A percentile compares a stretch with the other conserved stretches of the same genome.
Conservation (phyloP, 1,284 basidiomycete genomes). For the Lentinula novae-zelandiae region DNA sequence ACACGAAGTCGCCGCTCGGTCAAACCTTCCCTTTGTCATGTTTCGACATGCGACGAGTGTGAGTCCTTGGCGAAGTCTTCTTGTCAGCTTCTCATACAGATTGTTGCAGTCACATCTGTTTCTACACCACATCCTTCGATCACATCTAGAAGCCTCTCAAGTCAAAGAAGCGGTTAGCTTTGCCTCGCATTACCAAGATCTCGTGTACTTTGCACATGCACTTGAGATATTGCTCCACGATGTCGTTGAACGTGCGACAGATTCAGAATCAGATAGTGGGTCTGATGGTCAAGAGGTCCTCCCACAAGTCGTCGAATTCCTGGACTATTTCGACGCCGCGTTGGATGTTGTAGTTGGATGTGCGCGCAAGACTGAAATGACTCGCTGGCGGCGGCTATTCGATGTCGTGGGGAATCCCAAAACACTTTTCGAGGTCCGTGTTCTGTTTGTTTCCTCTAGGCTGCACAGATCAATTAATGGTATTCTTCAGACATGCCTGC, state of each 20-base stretch:
- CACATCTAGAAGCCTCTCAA: conserved; percentile 74
- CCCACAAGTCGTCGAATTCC: conserved; percentile 78
- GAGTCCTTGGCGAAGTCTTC: conserved; percentile 26
- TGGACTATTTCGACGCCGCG: conserved; percentile 90
- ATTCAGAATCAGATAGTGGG: conserved; percentile 24
- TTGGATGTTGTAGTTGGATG: conserved; percentile 95
- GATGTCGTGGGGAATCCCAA: conserved; percentile 88
- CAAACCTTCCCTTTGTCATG: conserved; percentile 85
- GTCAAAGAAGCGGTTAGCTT: conserved; percentile 81
- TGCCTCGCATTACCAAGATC: conserved; percentile 81
- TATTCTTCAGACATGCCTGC: conserved; percentile 65
- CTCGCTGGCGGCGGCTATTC: conserved; percentile 88
- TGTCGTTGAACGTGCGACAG: conserved; percentile 88
- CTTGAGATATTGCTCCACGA: conserved; percentile 93
- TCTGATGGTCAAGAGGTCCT: conserved; percentile 41
- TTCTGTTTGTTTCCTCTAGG: neutral
- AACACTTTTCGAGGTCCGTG: conserved; percentile 52
- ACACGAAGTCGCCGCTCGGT: conserved; percentile 78
- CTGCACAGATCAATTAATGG: neutral
- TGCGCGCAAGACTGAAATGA: conserved; percentile 95
- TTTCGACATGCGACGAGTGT: conserved; percentile 92
- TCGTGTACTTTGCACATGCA: conserved; percentile 93
- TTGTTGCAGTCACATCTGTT: conserved; percentile 82
- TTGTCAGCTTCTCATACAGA: neutral
- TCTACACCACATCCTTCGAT: conserved; percentile 87